Percentiles rank a stretch among this genome's conserved stretches.
Evolutionary conservation across 2,329 filamentous ascomycete species (phyloP).

Genomic region (Neoarthrinium moseri): DNA sequence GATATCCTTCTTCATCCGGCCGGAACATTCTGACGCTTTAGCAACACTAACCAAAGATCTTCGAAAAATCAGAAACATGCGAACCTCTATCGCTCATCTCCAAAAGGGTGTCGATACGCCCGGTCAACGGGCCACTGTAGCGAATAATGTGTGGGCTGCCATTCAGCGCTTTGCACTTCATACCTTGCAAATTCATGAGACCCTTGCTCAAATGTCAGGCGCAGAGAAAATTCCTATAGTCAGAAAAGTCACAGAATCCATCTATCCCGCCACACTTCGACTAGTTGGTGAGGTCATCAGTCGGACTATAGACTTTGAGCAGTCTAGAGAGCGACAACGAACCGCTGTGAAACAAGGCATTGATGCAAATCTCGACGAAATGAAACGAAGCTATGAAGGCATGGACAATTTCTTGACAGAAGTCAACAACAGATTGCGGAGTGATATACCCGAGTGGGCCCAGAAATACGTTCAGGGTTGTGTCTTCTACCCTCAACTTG

Average conservation of each 20-base stretch:
- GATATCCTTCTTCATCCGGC: constrained; percentile 63
- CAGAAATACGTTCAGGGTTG: constrained; percentile 64
- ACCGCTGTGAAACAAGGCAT: constrained; percentile 73
- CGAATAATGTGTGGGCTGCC: constrained; percentile 70
- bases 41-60: constrained; percentile 59
- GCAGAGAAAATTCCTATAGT: constrained; percentile 51
- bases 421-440: constrained; percentile 63
- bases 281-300: constrained; percentile 70
- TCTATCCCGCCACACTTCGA: constrained; percentile 59
- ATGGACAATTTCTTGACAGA: constrained; percentile 71
- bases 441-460: constrained; percentile 60
- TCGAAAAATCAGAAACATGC: constrained; percentile 74
- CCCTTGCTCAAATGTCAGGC: constrained; percentile 55
- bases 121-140: constrained; percentile 49
- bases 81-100: constrained; percentile 65
- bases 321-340: constrained; percentile 67
- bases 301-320: constrained; percentile 76
- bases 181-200: constrained; percentile 66
- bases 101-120: constrained; percentile 71
- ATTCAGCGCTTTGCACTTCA: constrained; percentile 70
- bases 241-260: constrained; percentile 56
- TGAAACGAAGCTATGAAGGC: constrained; percentile 76
- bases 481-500: constrained; percentile 87
- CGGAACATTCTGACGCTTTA: constrained; percentile 62
- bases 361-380: constrained; percentile 70